Percentiles rank a stretch among this genome's conserved stretches.
phyloP scores from a whole-genome alignment of 2,329 filamentous ascomycete genomes.

The Cladosporium phlei region DNA sequence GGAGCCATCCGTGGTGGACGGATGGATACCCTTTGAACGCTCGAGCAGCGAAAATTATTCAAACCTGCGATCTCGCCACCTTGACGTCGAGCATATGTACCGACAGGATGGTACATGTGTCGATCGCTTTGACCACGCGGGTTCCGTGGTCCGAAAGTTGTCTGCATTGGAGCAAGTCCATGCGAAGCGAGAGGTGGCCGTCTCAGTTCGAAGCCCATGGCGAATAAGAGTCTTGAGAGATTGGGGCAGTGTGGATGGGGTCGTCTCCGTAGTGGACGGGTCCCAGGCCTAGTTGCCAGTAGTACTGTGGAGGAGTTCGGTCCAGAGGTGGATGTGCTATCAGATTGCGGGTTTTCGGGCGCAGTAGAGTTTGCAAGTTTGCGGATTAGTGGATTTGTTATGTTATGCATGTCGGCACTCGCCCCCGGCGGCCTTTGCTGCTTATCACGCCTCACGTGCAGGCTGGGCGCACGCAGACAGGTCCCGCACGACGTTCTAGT shows the following conservation, averaged over 20 bases:
- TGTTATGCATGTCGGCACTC: conserved; percentile 8
- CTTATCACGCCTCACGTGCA: too few species aligned
- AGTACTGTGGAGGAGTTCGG: conserved; percentile 7
- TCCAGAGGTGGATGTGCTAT: not conserved
- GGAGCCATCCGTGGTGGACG: too few species aligned
- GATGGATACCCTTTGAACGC: not conserved
- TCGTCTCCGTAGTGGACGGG: not conserved
- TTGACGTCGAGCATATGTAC: too few species aligned
- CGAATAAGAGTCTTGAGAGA: not conserved
- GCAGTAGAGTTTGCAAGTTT: not conserved
- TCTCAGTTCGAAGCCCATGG: not conserved
- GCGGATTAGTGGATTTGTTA: conserved; percentile 8
- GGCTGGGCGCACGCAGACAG: too few species aligned
- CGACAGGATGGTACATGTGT: not conserved
- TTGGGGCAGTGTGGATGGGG: not conserved
- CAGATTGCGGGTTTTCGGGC: conserved; percentile 4
- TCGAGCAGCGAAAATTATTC: too few species aligned
- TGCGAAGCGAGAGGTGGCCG: not conserved
- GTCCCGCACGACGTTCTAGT: too few species aligned
- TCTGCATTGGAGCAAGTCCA: not conserved
- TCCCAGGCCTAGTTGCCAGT: not conserved
- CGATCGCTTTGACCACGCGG: not conserved
- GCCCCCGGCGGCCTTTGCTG: too few species aligned
- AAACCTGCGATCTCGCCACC: too few species aligned
- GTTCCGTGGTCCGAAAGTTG: not conserved